phyloP scores from a whole-genome alignment of 805 yeast species.

The Torulaspora microellipsoides region DNA sequence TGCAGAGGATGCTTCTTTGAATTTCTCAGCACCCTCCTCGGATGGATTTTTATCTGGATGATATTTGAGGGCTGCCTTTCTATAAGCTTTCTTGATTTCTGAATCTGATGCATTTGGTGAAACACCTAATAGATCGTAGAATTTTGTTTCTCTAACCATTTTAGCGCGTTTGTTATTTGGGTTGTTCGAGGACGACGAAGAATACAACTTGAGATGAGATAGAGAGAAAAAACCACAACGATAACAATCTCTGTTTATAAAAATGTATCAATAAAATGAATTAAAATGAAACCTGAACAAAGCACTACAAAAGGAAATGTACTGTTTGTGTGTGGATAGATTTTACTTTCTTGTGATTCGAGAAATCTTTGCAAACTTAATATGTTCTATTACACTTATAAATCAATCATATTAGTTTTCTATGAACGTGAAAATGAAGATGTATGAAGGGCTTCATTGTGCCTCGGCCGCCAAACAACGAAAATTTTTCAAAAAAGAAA shows the following conservation, averaged over 20 bases:
- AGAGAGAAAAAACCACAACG: too few species aligned
- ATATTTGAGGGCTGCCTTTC: constrained; percentile 72
- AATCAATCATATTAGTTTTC: too few species aligned
- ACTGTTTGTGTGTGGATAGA: too few species aligned
- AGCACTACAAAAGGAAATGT: too few species aligned
- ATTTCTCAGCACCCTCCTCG: constrained; percentile 92
- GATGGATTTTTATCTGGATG: constrained; percentile 78
- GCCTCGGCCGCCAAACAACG: not conserved
- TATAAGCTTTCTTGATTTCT: constrained; percentile 77
- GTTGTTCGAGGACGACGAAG: constrained; percentile 4
- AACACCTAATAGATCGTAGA: constrained; percentile 71
- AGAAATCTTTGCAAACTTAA: too few species aligned
- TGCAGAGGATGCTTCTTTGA: constrained; percentile 85
- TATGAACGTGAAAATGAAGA: too few species aligned
- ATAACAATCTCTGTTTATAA: too few species aligned
- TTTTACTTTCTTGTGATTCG: too few species aligned
- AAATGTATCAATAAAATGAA: too few species aligned
- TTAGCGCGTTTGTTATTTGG: constrained; percentile 21
- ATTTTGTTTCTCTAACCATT: constrained; percentile 79
- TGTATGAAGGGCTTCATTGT: too few species aligned
- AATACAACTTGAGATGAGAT: constrained; percentile 9
- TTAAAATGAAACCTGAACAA: too few species aligned
- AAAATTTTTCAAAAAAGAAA: constrained; percentile 3
- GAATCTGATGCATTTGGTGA: constrained; percentile 61
- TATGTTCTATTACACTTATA: too few species aligned